Conservation (phyloP, 345 rosid genomes). For the Litchi chinensis region DNA sequence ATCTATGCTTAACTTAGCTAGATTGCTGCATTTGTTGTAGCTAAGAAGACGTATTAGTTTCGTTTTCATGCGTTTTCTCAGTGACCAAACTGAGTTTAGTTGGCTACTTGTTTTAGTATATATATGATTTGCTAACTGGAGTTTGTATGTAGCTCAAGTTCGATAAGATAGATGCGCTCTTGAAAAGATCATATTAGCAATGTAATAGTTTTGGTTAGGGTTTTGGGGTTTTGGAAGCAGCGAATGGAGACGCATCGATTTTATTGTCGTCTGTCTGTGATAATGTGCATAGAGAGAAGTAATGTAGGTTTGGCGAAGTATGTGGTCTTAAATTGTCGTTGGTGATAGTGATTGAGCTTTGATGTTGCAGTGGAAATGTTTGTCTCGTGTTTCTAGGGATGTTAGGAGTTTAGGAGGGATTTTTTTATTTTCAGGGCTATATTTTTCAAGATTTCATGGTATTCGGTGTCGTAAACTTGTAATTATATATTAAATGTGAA, state of each 20-base stretch:
- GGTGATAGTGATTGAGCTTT: not conserved
- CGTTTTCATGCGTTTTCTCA: not conserved
- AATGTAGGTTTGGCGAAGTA: not conserved
- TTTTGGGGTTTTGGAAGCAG: not conserved
- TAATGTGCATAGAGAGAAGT: not conserved
- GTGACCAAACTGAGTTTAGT: not conserved
- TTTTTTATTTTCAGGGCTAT: not conserved
- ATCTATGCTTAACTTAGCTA: slow-evolving; percentile 1
- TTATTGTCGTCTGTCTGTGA: not conserved
- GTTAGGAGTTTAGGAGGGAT: not conserved
- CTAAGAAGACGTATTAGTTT: not conserved
- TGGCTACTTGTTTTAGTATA: not conserved
- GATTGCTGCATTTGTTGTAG: slow-evolving; percentile 3
- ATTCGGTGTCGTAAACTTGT: not conserved
- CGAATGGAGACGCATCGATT: not conserved
- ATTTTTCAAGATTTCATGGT: not conserved
- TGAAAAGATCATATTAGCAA: not conserved
- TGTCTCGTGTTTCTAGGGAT: not conserved
- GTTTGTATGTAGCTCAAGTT: not conserved
- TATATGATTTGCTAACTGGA: not conserved
- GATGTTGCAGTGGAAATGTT: not conserved
- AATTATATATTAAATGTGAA: not conserved
- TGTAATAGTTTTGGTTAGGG: not conserved
- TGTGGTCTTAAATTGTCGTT: not conserved
- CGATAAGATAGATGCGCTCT: not conserved